A percentile compares a stretch with the other conserved stretches of the same genome.
phyloP scores from a whole-genome alignment of 352 stramenopile species.

The Blastocystis sp. region DNA sequence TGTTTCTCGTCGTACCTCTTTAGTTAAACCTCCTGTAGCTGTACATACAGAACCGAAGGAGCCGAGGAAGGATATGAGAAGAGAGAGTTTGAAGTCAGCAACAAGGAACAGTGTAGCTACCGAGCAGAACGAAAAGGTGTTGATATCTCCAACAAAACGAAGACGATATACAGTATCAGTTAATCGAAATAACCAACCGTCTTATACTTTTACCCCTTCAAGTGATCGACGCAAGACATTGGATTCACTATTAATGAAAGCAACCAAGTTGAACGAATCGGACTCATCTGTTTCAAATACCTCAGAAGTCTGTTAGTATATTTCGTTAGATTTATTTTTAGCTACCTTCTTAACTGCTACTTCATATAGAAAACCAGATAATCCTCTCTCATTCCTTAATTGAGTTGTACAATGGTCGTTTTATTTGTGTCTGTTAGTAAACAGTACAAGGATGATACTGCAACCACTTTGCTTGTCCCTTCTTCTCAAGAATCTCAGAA shows the following conservation, averaged over 20 bases:
- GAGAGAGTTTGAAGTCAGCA: background rate
- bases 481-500: slow-evolving; percentile 9
- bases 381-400: background rate
- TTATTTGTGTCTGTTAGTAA: background rate
- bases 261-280: background rate
- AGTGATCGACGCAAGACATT: background rate
- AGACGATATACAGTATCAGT: background rate
- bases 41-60: background rate
- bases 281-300: background rate
- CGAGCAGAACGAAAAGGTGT: background rate
- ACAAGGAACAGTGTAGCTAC: background rate
- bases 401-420: background rate
- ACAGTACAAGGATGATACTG: slow-evolving; percentile 39
- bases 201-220: slow-evolving; percentile 48
- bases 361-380: slow-evolving; percentile 35
- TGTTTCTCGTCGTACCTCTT: background rate
- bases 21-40: background rate
- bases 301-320: background rate
- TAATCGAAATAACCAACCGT: background rate
- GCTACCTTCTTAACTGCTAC: slow-evolving; percentile 36
- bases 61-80: background rate
- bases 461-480: slow-evolving; percentile 32
- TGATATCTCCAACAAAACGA: background rate
- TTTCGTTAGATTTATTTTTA: background rate
- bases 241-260: background rate